Conservation (phyloP, 73 alveolate species). For the Paramecium primaurelia region DNA sequence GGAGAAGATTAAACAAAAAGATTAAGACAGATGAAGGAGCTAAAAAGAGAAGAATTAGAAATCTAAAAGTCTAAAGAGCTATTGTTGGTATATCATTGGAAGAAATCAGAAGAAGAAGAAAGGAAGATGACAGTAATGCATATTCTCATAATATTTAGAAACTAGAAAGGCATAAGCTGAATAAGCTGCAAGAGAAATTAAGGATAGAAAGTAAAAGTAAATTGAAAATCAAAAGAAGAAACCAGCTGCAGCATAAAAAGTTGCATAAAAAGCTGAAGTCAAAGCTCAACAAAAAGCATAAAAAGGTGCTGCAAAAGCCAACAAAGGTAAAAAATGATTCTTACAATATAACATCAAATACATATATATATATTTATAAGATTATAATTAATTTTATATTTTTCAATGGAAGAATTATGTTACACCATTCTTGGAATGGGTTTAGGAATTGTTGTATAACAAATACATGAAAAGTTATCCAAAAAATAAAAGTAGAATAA, state of each 20-base stretch:
- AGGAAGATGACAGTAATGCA: slow-evolving; percentile 63
- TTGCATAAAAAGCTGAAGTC: background rate
- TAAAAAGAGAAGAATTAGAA: slow-evolving; percentile 82
- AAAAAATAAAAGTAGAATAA: background rate
- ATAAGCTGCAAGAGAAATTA: slow-evolving; percentile 83
- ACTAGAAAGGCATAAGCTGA: slow-evolving; percentile 81
- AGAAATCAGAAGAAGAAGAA: slow-evolving; percentile 88
- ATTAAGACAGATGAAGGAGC: slow-evolving; percentile 82
- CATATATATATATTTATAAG: background rate
- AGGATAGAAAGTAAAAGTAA: slow-evolving; percentile 73
- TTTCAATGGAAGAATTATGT: background rate
- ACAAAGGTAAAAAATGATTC: background rate
- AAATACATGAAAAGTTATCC: background rate
- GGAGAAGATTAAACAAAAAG: slow-evolving; percentile 93
- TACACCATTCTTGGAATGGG: background rate
- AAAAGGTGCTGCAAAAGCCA: slow-evolving; percentile 14
- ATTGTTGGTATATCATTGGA: slow-evolving; percentile 91
- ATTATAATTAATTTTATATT: background rate
- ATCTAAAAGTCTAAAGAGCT: slow-evolving; percentile 91
- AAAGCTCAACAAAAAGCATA: slow-evolving; percentile 23
- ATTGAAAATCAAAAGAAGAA: slow-evolving; percentile 39
- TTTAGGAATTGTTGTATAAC: background rate
- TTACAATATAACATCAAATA: background rate
- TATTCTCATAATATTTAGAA: slow-evolving; percentile 29
- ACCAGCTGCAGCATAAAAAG: slow-evolving; percentile 3